Base-by-base conservation (phyloP, 257 asterid genomes). In the Ballota nigra region DNA sequence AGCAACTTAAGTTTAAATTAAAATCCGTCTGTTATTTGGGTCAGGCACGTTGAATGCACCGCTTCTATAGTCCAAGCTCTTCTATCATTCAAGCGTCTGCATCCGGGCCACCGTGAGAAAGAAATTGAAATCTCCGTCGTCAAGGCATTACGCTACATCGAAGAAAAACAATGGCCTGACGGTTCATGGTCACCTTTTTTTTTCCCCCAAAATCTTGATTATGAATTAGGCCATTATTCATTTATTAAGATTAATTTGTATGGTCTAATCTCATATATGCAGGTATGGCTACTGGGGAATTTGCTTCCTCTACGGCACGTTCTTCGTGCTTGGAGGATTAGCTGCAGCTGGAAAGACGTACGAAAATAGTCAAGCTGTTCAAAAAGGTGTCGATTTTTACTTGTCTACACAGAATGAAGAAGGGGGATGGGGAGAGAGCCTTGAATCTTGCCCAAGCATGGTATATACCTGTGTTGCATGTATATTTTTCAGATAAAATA, bases 401-500 rank as follows among this genome's bases (percentile, higher is more conserved):
- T 53, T 91, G 41, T 66, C 86, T 6, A 73, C 72, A 18, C 97
- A 91, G 56, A 87, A 89, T n/a, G 84, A 91, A 73, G 91, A 89
- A 70, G 97, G 96, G 28, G 96, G 96, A 40, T 91, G 96, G 97
- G 97, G 96, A 62, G 97, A 91, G 75, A 77, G 85, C 79, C 87
- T 77, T 0, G 86, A 86, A 69, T 89, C 97, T 26, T 89, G 97
- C 80, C 97, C 92, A 61, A 84, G 80, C 86, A 84, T 89, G 97
- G 97, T n/a, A n/a, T n/a, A n/a, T 86, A 81, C 20, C 0, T 26
- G n/a, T n/a, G 8, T 15, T 15, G 20, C 11, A 28, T 3, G 15
- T 58, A 6, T n/a, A 69, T 4, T 18, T 0, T 2, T 19, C 22
- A 29, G 15, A 33, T 29, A 4, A n/a, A 4, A 28, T 4, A 67